A percentile compares a stretch with the other conserved stretches of the same genome.
phyloP scores from a whole-genome alignment of 768 basidiomycete species.

The Lentinula aciculospora region DNA sequence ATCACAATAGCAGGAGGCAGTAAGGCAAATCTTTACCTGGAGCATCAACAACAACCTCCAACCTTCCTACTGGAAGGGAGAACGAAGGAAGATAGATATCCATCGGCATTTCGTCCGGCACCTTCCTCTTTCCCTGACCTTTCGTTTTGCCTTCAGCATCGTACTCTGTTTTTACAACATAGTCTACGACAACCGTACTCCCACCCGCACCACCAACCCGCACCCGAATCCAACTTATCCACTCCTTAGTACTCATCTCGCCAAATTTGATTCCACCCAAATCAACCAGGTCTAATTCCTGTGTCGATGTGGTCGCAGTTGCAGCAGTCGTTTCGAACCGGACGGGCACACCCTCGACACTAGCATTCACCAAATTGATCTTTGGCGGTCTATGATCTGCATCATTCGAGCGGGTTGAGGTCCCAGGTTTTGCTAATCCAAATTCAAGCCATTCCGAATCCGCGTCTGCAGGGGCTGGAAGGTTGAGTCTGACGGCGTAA shows the following conservation, averaged over 20 bases:
- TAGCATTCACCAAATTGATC: conserved; percentile 54
- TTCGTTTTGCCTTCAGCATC: conserved; percentile 15
- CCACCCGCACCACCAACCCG: conserved; percentile 47
- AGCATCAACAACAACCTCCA: conserved; percentile 55
- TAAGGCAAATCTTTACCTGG: conserved; percentile 36
- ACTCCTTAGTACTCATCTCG: conserved; percentile 44
- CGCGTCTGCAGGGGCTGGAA: conserved; percentile 52
- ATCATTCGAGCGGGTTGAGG: conserved; percentile 9
- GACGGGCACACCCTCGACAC: conserved; percentile 61
- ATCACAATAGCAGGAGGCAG: background rate
- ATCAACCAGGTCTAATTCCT: conserved; percentile 21
- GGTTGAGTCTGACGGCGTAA: conserved; percentile 54
- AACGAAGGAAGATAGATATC: conserved; percentile 68
- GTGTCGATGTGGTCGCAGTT: conserved; percentile 27
- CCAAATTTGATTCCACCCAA: conserved; percentile 29
- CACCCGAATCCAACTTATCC: conserved; percentile 39
- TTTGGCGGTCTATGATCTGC: conserved; percentile 26
- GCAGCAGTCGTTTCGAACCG: conserved; percentile 47
- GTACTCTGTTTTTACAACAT: conserved; percentile 42
- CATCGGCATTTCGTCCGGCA: conserved; percentile 23
- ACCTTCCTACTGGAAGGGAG: conserved; percentile 55
- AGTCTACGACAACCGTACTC: conserved; percentile 55
- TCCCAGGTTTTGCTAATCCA: conserved; percentile 48
- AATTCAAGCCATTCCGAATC: conserved; percentile 76
- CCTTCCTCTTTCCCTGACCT: conserved; percentile 33